Evolutionary conservation across 176 grass and related monocot species (phyloP).

Genomic region (Oryza meridionalis): DNA sequence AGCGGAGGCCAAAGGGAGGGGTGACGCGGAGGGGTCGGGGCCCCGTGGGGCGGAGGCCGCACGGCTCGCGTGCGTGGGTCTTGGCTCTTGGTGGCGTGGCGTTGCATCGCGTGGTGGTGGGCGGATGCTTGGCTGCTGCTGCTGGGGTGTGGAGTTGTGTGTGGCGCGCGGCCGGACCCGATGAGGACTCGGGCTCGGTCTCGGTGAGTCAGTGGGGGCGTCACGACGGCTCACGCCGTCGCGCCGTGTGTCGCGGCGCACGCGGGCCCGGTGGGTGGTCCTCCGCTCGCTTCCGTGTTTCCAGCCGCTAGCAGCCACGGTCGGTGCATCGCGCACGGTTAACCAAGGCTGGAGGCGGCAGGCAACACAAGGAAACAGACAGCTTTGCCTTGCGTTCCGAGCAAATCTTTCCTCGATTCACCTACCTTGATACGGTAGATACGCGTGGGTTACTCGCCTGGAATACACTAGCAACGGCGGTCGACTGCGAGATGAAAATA

Average conservation of each 20-base stretch:
- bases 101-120: neutral
- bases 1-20: neutral
- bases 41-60: neutral
- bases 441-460: neutral
- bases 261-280: neutral
- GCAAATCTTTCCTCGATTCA: neutral
- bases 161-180: neutral
- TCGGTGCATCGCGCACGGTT: slow-evolving; percentile 41
- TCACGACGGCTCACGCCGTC: slow-evolving; percentile 5
- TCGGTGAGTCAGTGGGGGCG: neutral
- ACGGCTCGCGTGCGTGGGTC: neutral
- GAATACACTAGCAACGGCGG: neutral
- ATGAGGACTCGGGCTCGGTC: neutral
- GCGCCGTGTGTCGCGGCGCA: neutral
- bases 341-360: neutral
- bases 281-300: neutral
- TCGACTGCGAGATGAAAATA: neutral
- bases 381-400: neutral
- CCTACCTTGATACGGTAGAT: neutral
- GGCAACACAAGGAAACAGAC: neutral
- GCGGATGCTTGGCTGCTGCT: neutral
- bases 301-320: neutral
- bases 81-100: neutral
- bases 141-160: neutral
- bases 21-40: slow-evolving; percentile 29